Evolutionary conservation across 2,329 filamentous ascomycete genomes (phyloP).

Genomic region (Monilinia aucupariae): DNA sequence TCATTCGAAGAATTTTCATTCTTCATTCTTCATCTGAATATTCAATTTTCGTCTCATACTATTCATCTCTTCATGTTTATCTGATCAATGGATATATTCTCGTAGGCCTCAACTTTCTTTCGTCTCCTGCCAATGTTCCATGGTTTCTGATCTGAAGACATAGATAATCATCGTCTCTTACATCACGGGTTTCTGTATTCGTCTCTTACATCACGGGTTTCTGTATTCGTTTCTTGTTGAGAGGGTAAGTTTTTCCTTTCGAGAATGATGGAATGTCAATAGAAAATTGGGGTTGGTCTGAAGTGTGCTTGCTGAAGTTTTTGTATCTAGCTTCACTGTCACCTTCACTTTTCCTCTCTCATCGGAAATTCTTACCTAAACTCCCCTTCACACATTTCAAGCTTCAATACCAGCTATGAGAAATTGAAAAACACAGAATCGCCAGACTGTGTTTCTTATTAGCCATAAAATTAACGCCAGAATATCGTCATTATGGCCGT

Average conservation of each 20-base stretch:
- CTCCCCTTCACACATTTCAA: not conserved
- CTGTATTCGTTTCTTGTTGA: not conserved
- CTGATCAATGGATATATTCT: not conserved
- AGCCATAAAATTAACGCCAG: not conserved
- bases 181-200: not conserved
- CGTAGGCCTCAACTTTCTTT: not conserved
- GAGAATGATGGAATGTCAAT: not conserved
- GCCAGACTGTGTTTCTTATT: not conserved
- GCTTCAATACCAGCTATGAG: not conserved
- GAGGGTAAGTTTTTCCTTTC: not conserved
- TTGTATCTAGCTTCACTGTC: not conserved
- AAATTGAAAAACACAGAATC: not conserved
- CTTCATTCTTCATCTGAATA: not conserved
- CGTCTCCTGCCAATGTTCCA: not conserved
- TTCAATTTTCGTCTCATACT: not conserved
- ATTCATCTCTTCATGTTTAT: not conserved
- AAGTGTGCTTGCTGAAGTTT: not conserved
- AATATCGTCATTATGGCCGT: slow-evolving; percentile 8
- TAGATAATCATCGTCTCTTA: not conserved
- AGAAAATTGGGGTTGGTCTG: not conserved
- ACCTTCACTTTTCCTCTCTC: not conserved
- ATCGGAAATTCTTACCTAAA: not conserved
- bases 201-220: no score
- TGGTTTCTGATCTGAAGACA: not conserved
- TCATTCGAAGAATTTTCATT: not conserved